phyloP scores from a whole-genome alignment of 2,329 filamentous ascomycete genomes.

The Neophaeococcomyces aloes region DNA sequence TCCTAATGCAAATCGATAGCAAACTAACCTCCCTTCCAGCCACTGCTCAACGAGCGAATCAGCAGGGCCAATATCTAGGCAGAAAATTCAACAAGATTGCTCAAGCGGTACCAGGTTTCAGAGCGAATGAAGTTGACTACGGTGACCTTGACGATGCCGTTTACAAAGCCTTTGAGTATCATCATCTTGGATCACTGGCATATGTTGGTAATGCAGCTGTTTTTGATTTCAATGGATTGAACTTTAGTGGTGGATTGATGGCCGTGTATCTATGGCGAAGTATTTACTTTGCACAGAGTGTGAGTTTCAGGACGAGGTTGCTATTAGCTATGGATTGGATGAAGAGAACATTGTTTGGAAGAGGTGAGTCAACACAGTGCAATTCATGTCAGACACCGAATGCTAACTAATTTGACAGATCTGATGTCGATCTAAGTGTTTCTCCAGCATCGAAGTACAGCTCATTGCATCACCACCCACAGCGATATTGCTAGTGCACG shows the following conservation, averaged over 20 bases:
- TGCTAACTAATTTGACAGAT: constrained; percentile 11
- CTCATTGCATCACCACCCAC: too few species aligned
- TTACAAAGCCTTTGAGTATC: constrained; percentile 92
- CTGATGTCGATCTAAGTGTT: too few species aligned
- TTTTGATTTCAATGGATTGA: constrained; percentile 78
- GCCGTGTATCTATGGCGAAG: constrained; percentile 94
- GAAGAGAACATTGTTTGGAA: constrained; percentile 89
- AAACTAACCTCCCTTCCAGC: constrained; percentile 92
- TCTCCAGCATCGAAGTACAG: too few species aligned
- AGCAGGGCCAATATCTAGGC: constrained; percentile 87
- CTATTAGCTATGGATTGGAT: constrained; percentile 96
- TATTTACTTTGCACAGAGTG: constrained; percentile 95
- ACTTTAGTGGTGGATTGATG: constrained; percentile 69
- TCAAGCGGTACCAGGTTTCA: constrained; percentile 61
- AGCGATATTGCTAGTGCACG: too few species aligned
- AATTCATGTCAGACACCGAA: not conserved
- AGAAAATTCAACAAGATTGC: constrained; percentile 91
- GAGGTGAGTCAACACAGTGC: constrained; percentile 55
- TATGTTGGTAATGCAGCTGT: constrained; percentile 95
- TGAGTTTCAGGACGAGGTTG: constrained; percentile 78
- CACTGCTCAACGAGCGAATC: constrained; percentile 90
- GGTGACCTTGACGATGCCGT: constrained; percentile 85
- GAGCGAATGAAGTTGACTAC: constrained; percentile 69
- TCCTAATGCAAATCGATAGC: constrained; percentile 83
- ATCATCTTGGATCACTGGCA: constrained; percentile 79